A percentile compares a stretch with the other conserved stretches of the same genome.
These are phyloP conservation scores for Apiospora saccharicola DNA, from an alignment of 2,329 filamentous ascomycete species.

Conservation along the genomic window DNA sequence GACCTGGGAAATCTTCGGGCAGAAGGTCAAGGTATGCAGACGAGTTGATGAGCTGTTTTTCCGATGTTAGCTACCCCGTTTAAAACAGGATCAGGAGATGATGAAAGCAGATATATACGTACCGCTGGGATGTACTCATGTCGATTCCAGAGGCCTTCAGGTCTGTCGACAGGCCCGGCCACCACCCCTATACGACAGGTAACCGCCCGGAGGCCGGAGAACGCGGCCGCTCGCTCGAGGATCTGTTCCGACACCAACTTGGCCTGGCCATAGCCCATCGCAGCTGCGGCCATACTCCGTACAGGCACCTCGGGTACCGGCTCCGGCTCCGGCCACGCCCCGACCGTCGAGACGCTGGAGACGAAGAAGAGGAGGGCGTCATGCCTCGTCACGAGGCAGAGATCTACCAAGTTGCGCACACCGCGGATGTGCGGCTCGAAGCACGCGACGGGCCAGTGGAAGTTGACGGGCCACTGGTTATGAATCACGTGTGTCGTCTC, in stretches of 20 bases:
- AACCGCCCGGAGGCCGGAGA: constrained; percentile 47
- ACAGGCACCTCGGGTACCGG: constrained; percentile 49
- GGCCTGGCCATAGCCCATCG: constrained; percentile 51
- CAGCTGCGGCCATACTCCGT: constrained; percentile 41
- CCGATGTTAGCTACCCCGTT: not conserved
- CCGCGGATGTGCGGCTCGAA: constrained; percentile 60
- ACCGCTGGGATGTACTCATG: constrained; percentile 64
- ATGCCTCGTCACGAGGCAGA: constrained; percentile 44
- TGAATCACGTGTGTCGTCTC: constrained; percentile 58
- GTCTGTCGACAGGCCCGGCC: constrained; percentile 47
- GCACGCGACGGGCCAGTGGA: constrained; percentile 55
- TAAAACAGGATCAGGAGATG: too few species aligned
- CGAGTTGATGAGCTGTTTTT: constrained; percentile 23
- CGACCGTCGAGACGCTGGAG: constrained; percentile 50
- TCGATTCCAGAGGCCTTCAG: constrained; percentile 59
- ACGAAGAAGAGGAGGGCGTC: constrained; percentile 51
- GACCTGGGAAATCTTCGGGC: constrained; percentile 52
- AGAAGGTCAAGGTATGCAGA: constrained; percentile 49
- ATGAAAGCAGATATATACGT: constrained; percentile 54
- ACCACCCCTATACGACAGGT: constrained; percentile 57
- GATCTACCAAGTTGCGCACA: constrained; percentile 57
- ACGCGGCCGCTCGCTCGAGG: constrained; percentile 48
- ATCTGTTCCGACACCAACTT: constrained; percentile 53
- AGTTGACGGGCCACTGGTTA: constrained; percentile 64
- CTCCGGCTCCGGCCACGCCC: constrained; percentile 40